These are phyloP conservation scores for Heritiera fomes DNA, from an alignment of 345 rosid species.

Conservation along the genomic window DNA sequence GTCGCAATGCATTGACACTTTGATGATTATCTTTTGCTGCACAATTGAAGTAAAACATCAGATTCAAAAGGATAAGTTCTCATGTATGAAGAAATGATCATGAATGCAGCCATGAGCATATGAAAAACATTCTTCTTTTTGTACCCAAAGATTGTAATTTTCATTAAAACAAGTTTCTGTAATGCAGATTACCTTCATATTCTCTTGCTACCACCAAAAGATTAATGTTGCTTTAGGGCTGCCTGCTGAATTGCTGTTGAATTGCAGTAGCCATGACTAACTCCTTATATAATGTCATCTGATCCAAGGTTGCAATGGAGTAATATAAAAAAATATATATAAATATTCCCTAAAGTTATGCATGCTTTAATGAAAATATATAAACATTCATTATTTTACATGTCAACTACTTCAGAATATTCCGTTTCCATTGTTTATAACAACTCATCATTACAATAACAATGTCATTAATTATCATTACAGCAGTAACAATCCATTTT, in stretches of 20 bases:
- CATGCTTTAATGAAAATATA: no score
- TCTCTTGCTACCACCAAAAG: background rate
- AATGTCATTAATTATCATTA: no score
- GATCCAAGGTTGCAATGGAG: background rate
- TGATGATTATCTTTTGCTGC: no score
- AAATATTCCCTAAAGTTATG: no score
- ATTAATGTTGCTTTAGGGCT: background rate
- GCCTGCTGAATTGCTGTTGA: no score
- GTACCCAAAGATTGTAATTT: background rate
- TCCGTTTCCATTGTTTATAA: no score
- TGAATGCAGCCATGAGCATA: background rate
- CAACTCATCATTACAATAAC: no score
- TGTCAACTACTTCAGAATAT: no score
- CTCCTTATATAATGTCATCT: background rate
- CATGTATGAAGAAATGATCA: background rate
- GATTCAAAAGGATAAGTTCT: background rate
- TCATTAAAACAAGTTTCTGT: background rate
- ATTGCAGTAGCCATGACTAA: background rate
- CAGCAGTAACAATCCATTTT: no score
- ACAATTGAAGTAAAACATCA: background rate
- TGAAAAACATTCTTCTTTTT: background rate
- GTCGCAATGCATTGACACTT: constrained; percentile 17
- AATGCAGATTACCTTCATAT: constrained; percentile 14
- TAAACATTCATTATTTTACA: no score
- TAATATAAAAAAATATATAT: background rate